Base-by-base conservation (phyloP, 345 rosid species). In the Raphanus sativus region DNA sequence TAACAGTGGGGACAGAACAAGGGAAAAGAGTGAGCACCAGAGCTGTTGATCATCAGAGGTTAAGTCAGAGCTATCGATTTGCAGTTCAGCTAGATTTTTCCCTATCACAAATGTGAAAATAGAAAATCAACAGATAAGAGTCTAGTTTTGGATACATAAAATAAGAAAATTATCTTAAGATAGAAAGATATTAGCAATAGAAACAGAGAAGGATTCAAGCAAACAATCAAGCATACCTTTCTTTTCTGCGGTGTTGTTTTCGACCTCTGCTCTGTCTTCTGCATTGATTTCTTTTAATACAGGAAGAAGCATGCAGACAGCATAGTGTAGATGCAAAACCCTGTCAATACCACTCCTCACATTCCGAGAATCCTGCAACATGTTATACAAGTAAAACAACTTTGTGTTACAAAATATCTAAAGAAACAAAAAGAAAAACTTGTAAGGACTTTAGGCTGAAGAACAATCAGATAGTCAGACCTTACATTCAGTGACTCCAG, bases 1-100 rank as follows among this genome's bases (percentile, higher is more conserved):
- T 50, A 62, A 21, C 25, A 75, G 67, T 30, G 8, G 15, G n/a
- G 50, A 13, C 25, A 34, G 8, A 40, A 10, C 60, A 62, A 70
- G 70, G 77, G 54, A 76, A 48, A 63, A 71, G 69, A 76, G 75
- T 65, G 62, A 85, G 84, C 71, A 91, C 98, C 97, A 52, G 25
- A 52, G 58, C 58, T 52, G 4, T 15, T 15, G 58, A 6, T 52
- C 25, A 52, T 52, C 24, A 52, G 58, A 52, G 58, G 58, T 52
- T 15, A 52, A 52, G 58, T 52, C 24, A 52, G 58, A 52, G 58
- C 24, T 15, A 52, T 15, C 24, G 58, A 52, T 52, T 2, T 52
- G 58, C 24, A 9, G 25, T 52, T 52, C 58, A 15, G 58, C 24
- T 52, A 52, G 8, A 52, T 16, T 13, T 1, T 11, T 5, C 0